Base-by-base conservation (phyloP, 768 basidiomycete genomes). In the Clavulina sp. region DNA sequence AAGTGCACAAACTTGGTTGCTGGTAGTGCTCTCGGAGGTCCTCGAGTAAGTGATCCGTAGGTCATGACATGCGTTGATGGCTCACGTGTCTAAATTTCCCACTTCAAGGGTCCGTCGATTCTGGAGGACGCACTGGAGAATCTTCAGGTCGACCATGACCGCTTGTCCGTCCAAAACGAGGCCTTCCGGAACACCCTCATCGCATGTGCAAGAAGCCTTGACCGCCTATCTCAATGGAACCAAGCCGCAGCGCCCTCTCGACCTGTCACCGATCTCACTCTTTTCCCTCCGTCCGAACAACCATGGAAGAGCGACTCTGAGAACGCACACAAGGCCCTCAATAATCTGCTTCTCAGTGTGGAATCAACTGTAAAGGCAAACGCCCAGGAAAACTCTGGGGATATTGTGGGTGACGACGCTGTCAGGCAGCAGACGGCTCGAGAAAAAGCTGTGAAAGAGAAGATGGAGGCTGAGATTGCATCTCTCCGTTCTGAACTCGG, bases 81-180 rank as follows among this genome's bases (percentile, higher is more conserved):
- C 13, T 46, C 13, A 46, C 26, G 26, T 13, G 9, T 16, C 26
- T 28, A 13, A 13, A 9, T 46, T 19, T 9, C 19, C 34, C 34
- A 38, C 34, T 73, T 72, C 18, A 76, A 69, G 60, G 74, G 76
- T 1, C 70, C 71, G 48, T 71, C 70, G 7, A 73, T 74, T 58
- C 59, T 79, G 29, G 84, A 88, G 55, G 64, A 73, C 29, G 78
- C 83, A 4, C 67, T 88, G 31, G 78, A 80, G 44, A 75, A 87
- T 57, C 78, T 84, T 0, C 84, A 88, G 61, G 69, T 70, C 48
- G 75, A 81, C 0, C 69, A 81, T 34, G 66, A 66, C 23, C 73
- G 73, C 41, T 71, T 88, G 19, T 62, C 68, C 29, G 75, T 78
- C 33, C 84, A 89, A 61, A 85, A 81, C 50, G 60, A 71, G 30